Evolutionary conservation across 202 grass and related monocot genomes (phyloP).

Genomic region (Panicum hallii): DNA sequence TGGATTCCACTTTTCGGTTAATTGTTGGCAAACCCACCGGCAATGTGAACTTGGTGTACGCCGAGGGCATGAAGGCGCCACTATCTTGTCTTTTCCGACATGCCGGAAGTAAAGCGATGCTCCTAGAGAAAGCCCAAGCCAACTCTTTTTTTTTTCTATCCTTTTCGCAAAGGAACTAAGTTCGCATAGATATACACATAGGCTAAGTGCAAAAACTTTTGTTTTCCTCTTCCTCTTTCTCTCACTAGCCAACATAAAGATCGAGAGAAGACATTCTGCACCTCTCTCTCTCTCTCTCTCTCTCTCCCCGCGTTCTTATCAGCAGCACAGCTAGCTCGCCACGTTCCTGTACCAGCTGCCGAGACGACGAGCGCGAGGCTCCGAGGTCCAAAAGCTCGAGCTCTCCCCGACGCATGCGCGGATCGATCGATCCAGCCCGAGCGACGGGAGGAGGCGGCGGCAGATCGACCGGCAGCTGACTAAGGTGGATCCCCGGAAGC

Average conservation of each 20-base stretch:
- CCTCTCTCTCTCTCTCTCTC: conserved; percentile 29
- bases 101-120: conserved; percentile 1
- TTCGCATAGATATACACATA: background rate
- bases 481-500: conserved; percentile 84
- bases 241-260: conserved; percentile 49
- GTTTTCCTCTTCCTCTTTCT: background rate
- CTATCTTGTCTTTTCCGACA: conserved; percentile 6
- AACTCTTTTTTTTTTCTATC: background rate
- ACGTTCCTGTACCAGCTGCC: conserved; percentile 13
- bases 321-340: conserved; percentile 17
- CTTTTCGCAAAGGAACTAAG: conserved; percentile 2
- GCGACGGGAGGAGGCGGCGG: background rate
- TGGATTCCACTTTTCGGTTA: background rate
- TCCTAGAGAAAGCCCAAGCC: background rate
- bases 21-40: background rate
- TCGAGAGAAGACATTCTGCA: conserved; percentile 30
- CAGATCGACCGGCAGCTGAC: conserved; percentile 22
- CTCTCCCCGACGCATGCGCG: conserved; percentile 36
- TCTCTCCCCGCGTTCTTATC: conserved; percentile 46
- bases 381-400: conserved; percentile 39
- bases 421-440: conserved; percentile 1
- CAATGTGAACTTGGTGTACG: background rate
- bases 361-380: conserved; percentile 8
- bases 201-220: background rate
- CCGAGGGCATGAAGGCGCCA: background rate